A percentile compares a stretch with the other conserved stretches of the same genome.
These are phyloP conservation scores for Populus hybrid DNA, from an alignment of 441 rosid species.

Conservation along the genomic window DNA sequence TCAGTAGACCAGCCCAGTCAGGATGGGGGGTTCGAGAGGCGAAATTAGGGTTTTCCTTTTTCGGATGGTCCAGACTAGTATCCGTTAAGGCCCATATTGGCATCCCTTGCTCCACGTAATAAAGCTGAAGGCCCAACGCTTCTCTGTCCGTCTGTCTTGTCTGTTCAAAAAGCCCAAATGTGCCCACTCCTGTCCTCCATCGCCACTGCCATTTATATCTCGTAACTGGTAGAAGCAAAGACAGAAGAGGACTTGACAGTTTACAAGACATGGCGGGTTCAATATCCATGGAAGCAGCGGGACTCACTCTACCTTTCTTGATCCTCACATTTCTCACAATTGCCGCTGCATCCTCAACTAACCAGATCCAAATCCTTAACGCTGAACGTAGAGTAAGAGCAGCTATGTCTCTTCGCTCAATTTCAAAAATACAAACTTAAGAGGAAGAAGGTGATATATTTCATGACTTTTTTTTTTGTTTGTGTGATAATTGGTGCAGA, in stretches of 20 bases:
- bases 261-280: not conserved
- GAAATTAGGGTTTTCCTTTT: too few species aligned
- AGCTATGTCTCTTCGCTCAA: not conserved
- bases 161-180: too few species aligned
- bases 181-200: too few species aligned
- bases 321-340: conserved; percentile 25
- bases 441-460: not conserved
- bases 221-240: not conserved
- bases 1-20: too few species aligned
- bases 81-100: too few species aligned
- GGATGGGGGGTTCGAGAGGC: too few species aligned
- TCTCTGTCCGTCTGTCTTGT: too few species aligned
- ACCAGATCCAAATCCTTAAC: conserved; percentile 65
- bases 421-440: not conserved
- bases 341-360: conserved; percentile 43
- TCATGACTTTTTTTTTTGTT: not conserved
- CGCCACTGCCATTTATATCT: too few species aligned
- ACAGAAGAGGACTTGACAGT: not conserved
- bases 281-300: not conserved
- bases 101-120: too few species aligned
- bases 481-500: conserved; percentile 52
- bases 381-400: conserved; percentile 86
- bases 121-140: too few species aligned
- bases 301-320: conserved; percentile 23
- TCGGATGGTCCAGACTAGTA: too few species aligned